Evolutionary conservation across 176 grass and related monocot genomes (phyloP).

Genomic region (Oryza punctata): DNA sequence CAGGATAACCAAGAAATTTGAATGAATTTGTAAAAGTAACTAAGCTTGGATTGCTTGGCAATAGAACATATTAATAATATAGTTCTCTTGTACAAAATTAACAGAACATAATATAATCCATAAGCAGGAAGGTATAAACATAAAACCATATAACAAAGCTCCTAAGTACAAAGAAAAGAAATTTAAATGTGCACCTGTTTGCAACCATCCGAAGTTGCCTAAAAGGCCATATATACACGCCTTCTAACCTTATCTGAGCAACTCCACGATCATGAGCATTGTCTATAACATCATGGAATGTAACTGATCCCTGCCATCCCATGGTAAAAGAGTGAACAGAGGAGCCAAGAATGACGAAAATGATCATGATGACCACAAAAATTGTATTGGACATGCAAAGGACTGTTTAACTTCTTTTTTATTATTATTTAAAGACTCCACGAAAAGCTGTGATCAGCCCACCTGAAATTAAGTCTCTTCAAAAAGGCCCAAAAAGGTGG

Average conservation of each 20-base stretch:
- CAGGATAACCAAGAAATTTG: not conserved
- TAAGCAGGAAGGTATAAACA: not conserved
- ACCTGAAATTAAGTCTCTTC: not conserved
- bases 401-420: not conserved
- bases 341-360: constrained; percentile 8
- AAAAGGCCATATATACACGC: constrained; percentile 99
- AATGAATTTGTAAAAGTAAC: not conserved
- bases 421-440: not conserved
- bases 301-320: constrained; percentile 72
- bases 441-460: not conserved
- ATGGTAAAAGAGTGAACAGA: constrained; percentile 35
- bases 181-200: constrained; percentile 66
- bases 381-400: not conserved
- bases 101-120: not conserved
- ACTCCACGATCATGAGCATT: constrained; percentile 65
- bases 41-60: not conserved
- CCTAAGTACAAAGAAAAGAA: constrained; percentile 13
- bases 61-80: not conserved
- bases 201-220: constrained; percentile 96
- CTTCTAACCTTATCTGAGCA: constrained; percentile 92
- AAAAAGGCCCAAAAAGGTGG: not conserved
- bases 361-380: constrained; percentile 14
- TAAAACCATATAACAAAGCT: not conserved
- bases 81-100: constrained; percentile 3
- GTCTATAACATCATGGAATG: constrained; percentile 91